phyloP scores from a whole-genome alignment of 768 basidiomycete species.

The Phanerodontia chrysosporium region DNA sequence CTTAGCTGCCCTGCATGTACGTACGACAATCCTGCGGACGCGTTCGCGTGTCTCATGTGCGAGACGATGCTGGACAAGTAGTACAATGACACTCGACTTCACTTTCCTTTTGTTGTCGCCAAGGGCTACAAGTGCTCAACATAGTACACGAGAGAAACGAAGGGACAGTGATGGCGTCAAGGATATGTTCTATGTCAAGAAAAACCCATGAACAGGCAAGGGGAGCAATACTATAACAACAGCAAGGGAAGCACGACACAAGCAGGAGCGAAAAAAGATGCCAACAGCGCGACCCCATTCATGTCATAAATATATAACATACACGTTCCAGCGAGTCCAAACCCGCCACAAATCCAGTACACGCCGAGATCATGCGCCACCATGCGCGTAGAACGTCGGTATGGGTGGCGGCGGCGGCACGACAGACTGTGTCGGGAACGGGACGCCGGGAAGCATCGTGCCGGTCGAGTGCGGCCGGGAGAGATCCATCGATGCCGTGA shows the following conservation, averaged over 20 bases:
- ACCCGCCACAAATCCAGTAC: not conserved
- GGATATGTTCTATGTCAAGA: constrained; percentile 11
- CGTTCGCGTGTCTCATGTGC: constrained; percentile 26
- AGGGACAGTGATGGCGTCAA: constrained; percentile 12
- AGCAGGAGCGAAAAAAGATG: not conserved
- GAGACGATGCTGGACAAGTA: constrained; percentile 18
- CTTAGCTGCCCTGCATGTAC: constrained; percentile 58
- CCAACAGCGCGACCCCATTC: not conserved
- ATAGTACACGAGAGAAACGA: constrained; percentile 8
- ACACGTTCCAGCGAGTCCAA: not conserved
- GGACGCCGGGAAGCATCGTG: constrained; percentile 9
- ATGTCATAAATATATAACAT: constrained; percentile 10
- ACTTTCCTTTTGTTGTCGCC: not conserved
- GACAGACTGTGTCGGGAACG: constrained; percentile 9
- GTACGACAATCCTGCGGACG: constrained; percentile 45
- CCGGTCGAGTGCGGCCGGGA: constrained; percentile 34
- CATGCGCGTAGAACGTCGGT: constrained; percentile 13
- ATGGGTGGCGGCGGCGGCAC: constrained; percentile 1
- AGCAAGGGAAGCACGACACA: constrained; percentile 9
- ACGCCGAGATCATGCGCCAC: not conserved
- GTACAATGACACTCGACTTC: constrained; percentile 6
- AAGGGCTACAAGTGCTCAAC: constrained; percentile 1
- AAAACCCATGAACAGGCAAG: not conserved
- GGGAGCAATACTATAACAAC: constrained; percentile 12
- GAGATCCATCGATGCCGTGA: constrained; percentile 25